Conservation (phyloP, 2,329 filamentous ascomycete species). For the Neopestalotiopsis rosae region DNA sequence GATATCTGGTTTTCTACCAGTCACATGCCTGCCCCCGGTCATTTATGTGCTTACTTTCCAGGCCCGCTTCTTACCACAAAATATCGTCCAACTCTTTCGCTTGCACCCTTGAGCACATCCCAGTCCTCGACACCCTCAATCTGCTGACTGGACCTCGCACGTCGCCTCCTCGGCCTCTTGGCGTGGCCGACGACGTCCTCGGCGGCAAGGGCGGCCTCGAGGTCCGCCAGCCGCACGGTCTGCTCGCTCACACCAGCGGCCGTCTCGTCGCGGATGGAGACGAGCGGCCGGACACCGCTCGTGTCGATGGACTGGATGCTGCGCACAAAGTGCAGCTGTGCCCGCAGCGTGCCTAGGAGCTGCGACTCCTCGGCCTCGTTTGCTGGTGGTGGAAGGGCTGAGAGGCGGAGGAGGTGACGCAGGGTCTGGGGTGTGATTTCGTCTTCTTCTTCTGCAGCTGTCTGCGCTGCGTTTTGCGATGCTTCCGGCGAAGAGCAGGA, state of each 20-base stretch:
- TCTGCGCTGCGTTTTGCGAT: conserved; percentile 6
- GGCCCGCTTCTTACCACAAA: conserved; percentile 76
- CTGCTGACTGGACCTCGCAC: conserved; percentile 14
- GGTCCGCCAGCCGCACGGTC: conserved; percentile 62
- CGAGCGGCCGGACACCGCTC: conserved; percentile 72
- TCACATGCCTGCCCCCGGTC: background rate
- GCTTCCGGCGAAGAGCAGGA: conserved; percentile 32
- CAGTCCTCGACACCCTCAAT: conserved; percentile 62
- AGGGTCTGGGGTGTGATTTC: conserved; percentile 71
- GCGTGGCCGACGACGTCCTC: conserved; percentile 68
- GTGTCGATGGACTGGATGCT: conserved; percentile 84
- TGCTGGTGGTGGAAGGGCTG: conserved; percentile 79
- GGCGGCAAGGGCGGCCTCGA: conserved; percentile 60
- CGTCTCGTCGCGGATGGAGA: conserved; percentile 83
- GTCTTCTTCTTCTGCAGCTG: conserved; percentile 30
- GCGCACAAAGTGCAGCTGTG: conserved; percentile 90
- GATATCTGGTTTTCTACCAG: background rate
- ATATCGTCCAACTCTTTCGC: conserved; percentile 71
- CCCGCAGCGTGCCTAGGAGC: conserved; percentile 77
- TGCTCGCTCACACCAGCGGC: conserved; percentile 56
- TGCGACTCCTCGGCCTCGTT: conserved; percentile 65
- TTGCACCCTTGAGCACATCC: conserved; percentile 72
- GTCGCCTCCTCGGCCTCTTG: conserved; percentile 31
- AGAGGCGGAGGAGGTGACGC: conserved; percentile 85
- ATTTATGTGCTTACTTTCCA: conserved; percentile 26